These are phyloP conservation scores for Schwanniomyces pseudopolymorphus DNA, from an alignment of 805 yeast species.

Conservation along the genomic window DNA sequence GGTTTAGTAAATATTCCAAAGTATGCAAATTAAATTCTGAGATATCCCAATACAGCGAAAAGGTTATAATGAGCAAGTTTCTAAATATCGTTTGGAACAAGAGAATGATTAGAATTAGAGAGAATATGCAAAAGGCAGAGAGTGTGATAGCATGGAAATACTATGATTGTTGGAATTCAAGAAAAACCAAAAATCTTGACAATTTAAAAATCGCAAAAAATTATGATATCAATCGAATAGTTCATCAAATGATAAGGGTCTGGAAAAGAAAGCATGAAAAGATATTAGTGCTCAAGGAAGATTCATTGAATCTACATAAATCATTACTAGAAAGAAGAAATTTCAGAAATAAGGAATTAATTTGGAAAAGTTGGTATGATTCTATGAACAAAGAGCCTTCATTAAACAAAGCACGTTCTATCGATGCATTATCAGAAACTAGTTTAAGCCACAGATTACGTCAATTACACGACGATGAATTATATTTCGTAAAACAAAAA, in stretches of 20 bases:
- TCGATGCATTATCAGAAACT: not conserved
- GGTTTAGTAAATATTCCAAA: constrained; percentile 9
- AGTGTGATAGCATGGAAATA: not conserved
- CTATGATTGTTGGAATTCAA: not conserved
- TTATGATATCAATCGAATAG: not conserved
- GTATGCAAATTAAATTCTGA: constrained; percentile 9
- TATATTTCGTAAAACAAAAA: constrained; percentile 10
- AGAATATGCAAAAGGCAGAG: not conserved
- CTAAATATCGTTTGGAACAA: constrained; percentile 9
- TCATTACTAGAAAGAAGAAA: not conserved
- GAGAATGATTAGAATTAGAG: not conserved
- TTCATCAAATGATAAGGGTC: not conserved
- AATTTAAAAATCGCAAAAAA: not conserved
- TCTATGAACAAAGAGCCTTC: not conserved
- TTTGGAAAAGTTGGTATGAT: constrained; percentile 10
- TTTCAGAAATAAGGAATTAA: not conserved
- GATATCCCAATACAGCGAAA: constrained; percentile 12
- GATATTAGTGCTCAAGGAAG: not conserved
- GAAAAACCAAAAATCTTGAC: not conserved
- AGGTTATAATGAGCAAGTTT: constrained; percentile 7
- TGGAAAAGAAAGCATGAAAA: not conserved
- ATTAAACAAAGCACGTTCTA: not conserved
- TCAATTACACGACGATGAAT: constrained; percentile 13
- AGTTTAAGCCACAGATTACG: constrained; percentile 11
- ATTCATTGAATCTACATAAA: not conserved